A percentile compares a stretch with the other conserved stretches of the same genome.
phyloP scores from a whole-genome alignment of 2,329 filamentous ascomycete species.

The Dothideomycetes sp. region DNA sequence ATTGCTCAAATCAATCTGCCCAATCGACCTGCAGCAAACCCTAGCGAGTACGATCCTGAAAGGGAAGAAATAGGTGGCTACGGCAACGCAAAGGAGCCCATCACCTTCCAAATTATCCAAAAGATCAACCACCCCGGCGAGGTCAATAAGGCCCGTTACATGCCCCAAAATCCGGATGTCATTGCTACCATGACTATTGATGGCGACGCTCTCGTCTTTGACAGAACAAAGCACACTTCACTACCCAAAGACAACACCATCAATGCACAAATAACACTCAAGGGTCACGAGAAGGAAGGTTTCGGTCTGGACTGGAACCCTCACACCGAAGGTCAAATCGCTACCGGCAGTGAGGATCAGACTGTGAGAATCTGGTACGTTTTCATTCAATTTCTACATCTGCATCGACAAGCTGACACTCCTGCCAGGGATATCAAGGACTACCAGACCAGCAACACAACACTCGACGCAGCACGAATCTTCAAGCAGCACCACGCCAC shows the following conservation, averaged over 20 bases:
- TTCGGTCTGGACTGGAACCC: slow-evolving; percentile 93
- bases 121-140: slow-evolving; percentile 94
- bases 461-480: slow-evolving; percentile 57
- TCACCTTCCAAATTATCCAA: slow-evolving; percentile 87
- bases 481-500: slow-evolving; percentile 84
- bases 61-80: slow-evolving; percentile 90
- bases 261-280: slow-evolving; percentile 72
- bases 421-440: slow-evolving; percentile 78
- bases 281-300: slow-evolving; percentile 78
- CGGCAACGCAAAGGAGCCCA: slow-evolving; percentile 61
- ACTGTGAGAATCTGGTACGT: slow-evolving; percentile 82
- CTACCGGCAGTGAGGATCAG: slow-evolving; percentile 82
- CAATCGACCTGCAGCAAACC: slow-evolving; percentile 60
- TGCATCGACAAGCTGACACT: slow-evolving; percentile 57
- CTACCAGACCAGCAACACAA: slow-evolving; percentile 58
- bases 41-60: slow-evolving; percentile 81
- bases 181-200: slow-evolving; percentile 89
- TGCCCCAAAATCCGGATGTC: slow-evolving; percentile 93
- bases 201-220: slow-evolving; percentile 82
- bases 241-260: slow-evolving; percentile 53
- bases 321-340: slow-evolving; percentile 67
- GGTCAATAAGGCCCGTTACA: slow-evolving; percentile 96
- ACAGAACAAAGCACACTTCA: slow-evolving; percentile 85
- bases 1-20: slow-evolving; percentile 92
- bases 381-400: not conserved